Conservation (phyloP, 129 eudicot species). For the Chrysanthemum makinoi region DNA sequence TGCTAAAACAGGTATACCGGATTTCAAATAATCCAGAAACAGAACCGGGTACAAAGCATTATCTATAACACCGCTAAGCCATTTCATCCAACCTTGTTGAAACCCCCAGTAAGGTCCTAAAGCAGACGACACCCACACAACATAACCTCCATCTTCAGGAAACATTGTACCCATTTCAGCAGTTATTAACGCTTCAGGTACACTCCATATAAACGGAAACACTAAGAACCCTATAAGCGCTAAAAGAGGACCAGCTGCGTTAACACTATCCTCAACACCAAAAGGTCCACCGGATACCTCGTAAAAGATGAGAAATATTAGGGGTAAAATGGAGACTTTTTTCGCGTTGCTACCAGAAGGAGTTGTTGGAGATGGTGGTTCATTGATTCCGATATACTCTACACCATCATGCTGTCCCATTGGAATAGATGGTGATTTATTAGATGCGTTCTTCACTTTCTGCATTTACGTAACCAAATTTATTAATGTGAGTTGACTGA, state of each 20-base stretch:
- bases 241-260: slow-evolving; percentile 77
- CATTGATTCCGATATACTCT: slow-evolving; percentile 46
- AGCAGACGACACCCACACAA: slow-evolving; percentile 86
- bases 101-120: slow-evolving; percentile 83
- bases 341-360: slow-evolving; percentile 21
- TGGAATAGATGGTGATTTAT: slow-evolving; percentile 34
- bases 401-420: slow-evolving; percentile 48
- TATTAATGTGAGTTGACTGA: neutral
- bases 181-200: slow-evolving; percentile 76
- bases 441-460: slow-evolving; percentile 48
- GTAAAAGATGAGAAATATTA: slow-evolving; percentile 70
- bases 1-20: slow-evolving; percentile 56
- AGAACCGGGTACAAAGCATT: slow-evolving; percentile 73
- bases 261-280: slow-evolving; percentile 78
- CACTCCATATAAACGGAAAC: slow-evolving; percentile 79
- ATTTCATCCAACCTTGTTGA: slow-evolving; percentile 92
- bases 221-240: slow-evolving; percentile 65
- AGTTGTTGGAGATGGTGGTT: slow-evolving; percentile 45
- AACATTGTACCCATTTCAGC: slow-evolving; percentile 93
- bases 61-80: slow-evolving; percentile 83
- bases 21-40: slow-evolving; percentile 73
- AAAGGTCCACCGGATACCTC: slow-evolving; percentile 90
- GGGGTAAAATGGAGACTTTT: slow-evolving; percentile 55
- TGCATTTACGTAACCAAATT: slow-evolving; percentile 28
- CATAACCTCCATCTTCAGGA: slow-evolving; percentile 86